These are phyloP conservation scores for Acer saccharum DNA, from an alignment of 345 rosid species.

Conservation along the genomic window DNA sequence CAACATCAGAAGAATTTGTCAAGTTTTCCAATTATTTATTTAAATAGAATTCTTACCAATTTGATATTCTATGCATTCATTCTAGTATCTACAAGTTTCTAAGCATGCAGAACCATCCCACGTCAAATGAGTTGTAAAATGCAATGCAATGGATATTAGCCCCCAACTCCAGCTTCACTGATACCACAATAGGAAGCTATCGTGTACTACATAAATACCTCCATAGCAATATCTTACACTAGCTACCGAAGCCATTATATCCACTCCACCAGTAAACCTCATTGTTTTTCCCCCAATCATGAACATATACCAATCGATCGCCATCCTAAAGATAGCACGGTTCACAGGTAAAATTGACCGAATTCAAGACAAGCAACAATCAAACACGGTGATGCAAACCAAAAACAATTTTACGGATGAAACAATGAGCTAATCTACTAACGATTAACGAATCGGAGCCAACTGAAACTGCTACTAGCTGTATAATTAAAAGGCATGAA, in stretches of 20 bases:
- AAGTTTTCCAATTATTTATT: not conserved
- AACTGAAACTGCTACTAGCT: not conserved
- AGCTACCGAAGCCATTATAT: not conserved
- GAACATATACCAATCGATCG: not conserved
- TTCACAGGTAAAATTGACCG: not conserved
- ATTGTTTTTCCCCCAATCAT: not conserved
- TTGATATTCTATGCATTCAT: not conserved
- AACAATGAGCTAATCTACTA: not conserved
- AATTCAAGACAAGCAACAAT: slow-evolving; percentile 8
- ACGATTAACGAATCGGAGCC: not conserved
- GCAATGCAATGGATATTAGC: not conserved
- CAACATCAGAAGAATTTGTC: not conserved
- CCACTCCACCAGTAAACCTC: not conserved
- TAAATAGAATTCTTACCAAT: not conserved
- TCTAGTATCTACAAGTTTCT: no score
- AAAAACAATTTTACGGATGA: no score
- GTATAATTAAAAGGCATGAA: no score
- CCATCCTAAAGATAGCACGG: not conserved
- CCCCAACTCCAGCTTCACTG: not conserved
- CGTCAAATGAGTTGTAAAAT: not conserved
- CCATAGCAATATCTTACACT: not conserved
- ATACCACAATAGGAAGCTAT: not conserved
- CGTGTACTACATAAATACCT: not conserved
- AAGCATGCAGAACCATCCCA: not conserved
- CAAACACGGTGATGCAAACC: no score